Percentiles rank a stretch among this genome's conserved stretches.
phyloP scores from a whole-genome alignment of 129 eudicot species.

The Escallonia rubra region DNA sequence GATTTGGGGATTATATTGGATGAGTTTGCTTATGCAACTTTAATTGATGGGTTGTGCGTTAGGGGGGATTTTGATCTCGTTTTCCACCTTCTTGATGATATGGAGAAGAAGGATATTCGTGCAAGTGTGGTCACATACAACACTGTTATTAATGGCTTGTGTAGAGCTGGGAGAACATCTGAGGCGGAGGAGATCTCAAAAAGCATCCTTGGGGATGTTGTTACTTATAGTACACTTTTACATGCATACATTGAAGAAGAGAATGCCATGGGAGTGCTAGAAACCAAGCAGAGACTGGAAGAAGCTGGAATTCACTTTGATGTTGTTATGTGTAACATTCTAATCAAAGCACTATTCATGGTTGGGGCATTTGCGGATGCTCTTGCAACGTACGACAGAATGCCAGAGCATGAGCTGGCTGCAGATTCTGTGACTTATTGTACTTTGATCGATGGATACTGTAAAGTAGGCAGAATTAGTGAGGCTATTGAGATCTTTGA shows the following conservation, averaged over 20 bases:
- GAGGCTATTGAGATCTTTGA: slow-evolving; percentile 74
- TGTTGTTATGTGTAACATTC: slow-evolving; percentile 57
- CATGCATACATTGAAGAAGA: slow-evolving; percentile 58
- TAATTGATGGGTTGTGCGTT: slow-evolving; percentile 61
- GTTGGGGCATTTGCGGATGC: slow-evolving; percentile 66
- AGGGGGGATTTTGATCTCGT: slow-evolving; percentile 39
- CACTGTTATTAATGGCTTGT: slow-evolving; percentile 63
- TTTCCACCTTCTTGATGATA: slow-evolving; percentile 54
- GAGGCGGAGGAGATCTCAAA: slow-evolving; percentile 61
- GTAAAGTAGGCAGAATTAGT: slow-evolving; percentile 52
- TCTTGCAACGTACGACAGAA: slow-evolving; percentile 33
- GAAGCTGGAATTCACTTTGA: slow-evolving; percentile 51
- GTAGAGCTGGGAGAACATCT: slow-evolving; percentile 64
- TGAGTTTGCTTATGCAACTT: slow-evolving; percentile 52
- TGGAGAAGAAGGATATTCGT: slow-evolving; percentile 53
- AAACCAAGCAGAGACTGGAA: slow-evolving; percentile 50
- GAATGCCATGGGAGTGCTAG: slow-evolving; percentile 41
- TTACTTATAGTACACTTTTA: slow-evolving; percentile 63
- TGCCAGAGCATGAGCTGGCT: slow-evolving; percentile 46
- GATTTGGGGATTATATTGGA: slow-evolving; percentile 44
- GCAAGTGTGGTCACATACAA: slow-evolving; percentile 63
- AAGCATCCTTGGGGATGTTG: slow-evolving; percentile 40
- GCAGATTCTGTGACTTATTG: slow-evolving; percentile 51
- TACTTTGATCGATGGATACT: slow-evolving; percentile 64
- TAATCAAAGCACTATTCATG: slow-evolving; percentile 53